Base-by-base conservation (phyloP, 2,329 filamentous ascomycete species). In the Coniochaeta ligniaria region DNA sequence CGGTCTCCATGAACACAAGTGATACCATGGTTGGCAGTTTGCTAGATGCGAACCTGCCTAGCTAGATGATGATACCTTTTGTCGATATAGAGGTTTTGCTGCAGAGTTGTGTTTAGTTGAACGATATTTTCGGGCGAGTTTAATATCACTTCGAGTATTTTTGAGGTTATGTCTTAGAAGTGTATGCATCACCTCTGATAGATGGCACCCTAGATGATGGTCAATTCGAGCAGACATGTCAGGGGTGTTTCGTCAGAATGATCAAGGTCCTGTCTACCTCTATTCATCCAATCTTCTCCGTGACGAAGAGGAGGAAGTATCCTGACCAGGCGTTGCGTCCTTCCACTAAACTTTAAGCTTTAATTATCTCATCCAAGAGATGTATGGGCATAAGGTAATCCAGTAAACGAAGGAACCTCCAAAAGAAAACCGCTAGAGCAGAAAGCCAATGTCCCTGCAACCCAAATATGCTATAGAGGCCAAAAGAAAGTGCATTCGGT, bases 21-120 rank as follows among this genome's bases (percentile, higher is more conserved):
- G 47, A 52, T 52, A 52, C 47, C 47, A 52, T 52, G 47, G 47
- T 52, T 52, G 47, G 47, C 47, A 52, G 26, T 26, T 31, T 52
- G 26, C 26, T 52, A 52, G 47, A 52, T 17, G 24, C 14, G 11
- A 52, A 52, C 47, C 22, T 47, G 17, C 38, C 20, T 47, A 22
- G 43, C 43, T 22, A 24, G 8, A 6, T 22, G 43, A 47, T 47
- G 24, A n/a, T n/a, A n/a, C n/a, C n/a, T 20, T 47, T 47, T 47
- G 20, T 17, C 11, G 43, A 24, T 47, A 24, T 47, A 47, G 43
- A 47, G 20, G 43, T 7, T 22, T n/a, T n/a, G 38, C 38, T 41
- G 38, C 16, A 20, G 17, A 41, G 17, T n/a, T 11, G 9, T 41
- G 38, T 41, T 9, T 20, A 41, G 16, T n/a, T 41, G 6, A 20